These are phyloP conservation scores for Metarhizium guizhouense DNA, from an alignment of 2,329 filamentous ascomycete species.

Conservation along the genomic window DNA sequence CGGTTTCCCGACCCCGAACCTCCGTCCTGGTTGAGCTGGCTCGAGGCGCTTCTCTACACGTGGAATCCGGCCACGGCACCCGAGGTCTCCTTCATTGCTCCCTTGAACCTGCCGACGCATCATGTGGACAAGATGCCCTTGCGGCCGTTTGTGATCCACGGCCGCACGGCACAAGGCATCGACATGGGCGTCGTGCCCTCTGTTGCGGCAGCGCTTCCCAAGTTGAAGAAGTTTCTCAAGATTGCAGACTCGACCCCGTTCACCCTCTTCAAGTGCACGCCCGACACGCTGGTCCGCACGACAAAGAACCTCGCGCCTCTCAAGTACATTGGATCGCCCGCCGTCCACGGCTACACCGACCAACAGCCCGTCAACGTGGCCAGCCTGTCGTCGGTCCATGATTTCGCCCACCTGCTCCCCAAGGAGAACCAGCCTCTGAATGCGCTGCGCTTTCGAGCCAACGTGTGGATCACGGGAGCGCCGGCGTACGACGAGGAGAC, in stretches of 20 bases:
- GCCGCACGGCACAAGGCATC: not conserved
- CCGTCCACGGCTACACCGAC: constrained; percentile 3
- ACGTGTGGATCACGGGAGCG: not conserved
- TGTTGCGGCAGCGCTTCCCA: not conserved
- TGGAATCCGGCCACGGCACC: not conserved
- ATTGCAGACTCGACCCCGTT: not conserved
- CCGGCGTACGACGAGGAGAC: constrained; percentile 1
- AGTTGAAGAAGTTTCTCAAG: not conserved
- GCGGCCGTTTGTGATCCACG: not conserved
- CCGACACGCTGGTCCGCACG: not conserved
- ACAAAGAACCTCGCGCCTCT: not conserved
- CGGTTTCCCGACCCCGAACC: constrained; percentile 1
- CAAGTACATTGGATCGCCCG: not conserved
- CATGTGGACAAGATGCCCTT: not conserved
- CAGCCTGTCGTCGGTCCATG: not conserved
- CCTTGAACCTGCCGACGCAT: not conserved
- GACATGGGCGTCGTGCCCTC: not conserved
- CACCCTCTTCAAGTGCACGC: not conserved
- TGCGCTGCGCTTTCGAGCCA: constrained; percentile 1
- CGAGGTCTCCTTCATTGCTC: not conserved
- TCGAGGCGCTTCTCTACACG: not conserved
- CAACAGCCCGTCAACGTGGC: constrained; percentile 2
- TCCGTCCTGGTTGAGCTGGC: not conserved
- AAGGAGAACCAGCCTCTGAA: not conserved
- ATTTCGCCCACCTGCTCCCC: not conserved